Evolutionary conservation across 2,329 filamentous ascomycete genomes (phyloP).

Genomic region (Venturiaceae sp.): DNA sequence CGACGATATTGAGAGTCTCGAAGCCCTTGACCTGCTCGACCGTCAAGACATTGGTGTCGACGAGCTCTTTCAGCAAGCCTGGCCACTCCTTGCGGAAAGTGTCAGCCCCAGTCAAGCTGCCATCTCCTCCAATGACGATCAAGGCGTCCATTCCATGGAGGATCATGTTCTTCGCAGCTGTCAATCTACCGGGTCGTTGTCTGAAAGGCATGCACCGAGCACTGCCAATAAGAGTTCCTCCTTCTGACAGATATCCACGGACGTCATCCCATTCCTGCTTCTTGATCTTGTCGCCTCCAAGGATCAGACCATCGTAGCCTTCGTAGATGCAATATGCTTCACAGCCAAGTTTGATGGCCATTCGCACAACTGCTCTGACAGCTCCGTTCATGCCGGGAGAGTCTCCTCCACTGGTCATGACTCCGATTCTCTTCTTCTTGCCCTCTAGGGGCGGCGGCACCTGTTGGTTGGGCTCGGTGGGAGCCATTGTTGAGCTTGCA

Average conservation of each 20-base stretch:
- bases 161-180: conserved; percentile 81
- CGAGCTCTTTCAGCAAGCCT: conserved; percentile 73
- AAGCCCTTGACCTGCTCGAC: conserved; percentile 64
- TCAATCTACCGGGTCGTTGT: conserved; percentile 72
- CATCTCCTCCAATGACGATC: conserved; percentile 94
- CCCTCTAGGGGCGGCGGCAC: conserved; percentile 6
- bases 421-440: conserved; percentile 61
- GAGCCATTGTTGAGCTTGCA: neutral
- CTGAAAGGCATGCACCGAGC: conserved; percentile 89
- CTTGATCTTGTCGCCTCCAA: conserved; percentile 78
- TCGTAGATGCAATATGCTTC: conserved; percentile 56
- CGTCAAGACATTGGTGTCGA: conserved; percentile 61
- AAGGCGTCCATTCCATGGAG: conserved; percentile 87
- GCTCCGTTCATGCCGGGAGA: conserved; percentile 91
- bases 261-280: conserved; percentile 90
- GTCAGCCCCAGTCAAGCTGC: conserved; percentile 91
- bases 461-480: neutral
- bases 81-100: conserved; percentile 91
- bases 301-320: conserved; percentile 90
- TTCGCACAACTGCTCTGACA: conserved; percentile 83
- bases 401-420: conserved; percentile 93
- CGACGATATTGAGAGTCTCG: conserved; percentile 87
- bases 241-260: conserved; percentile 85
- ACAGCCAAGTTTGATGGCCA: conserved; percentile 66
- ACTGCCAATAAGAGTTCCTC: conserved; percentile 91